Evolutionary conservation across 2,329 filamentous ascomycete genomes (phyloP).

Genomic region (Hortaea werneckii): DNA sequence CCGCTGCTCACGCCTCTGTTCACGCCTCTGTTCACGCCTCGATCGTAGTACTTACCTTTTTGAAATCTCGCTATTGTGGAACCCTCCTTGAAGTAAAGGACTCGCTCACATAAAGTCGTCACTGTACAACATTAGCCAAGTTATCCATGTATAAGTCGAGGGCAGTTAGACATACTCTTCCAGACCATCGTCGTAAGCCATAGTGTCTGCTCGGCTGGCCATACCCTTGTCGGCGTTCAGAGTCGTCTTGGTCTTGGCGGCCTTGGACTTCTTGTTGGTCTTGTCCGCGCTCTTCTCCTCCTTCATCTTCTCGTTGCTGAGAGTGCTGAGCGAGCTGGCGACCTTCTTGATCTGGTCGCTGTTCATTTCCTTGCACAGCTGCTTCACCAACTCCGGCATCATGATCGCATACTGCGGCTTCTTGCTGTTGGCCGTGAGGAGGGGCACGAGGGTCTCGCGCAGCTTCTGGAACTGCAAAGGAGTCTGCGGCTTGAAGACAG

Average conservation of each 20-base stretch:
- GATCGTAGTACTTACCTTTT: neutral
- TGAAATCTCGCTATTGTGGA: neutral
- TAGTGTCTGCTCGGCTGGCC: conserved; percentile 54
- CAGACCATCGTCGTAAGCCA: conserved; percentile 65
- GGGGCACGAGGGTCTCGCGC: conserved; percentile 66
- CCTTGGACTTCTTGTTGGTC: conserved; percentile 93
- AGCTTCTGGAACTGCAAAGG: conserved; percentile 78
- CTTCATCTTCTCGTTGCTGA: conserved; percentile 96
- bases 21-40: too few relatives aligned
- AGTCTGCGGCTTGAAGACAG: conserved; percentile 80
- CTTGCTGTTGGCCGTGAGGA: conserved; percentile 65
- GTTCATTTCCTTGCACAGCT: conserved; percentile 73
- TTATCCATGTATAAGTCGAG: neutral
- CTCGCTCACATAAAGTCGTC: conserved; percentile 61
- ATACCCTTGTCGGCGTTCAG: conserved; percentile 57
- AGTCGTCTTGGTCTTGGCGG: conserved; percentile 85
- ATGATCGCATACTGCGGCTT: conserved; percentile 87
- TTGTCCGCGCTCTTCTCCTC: conserved; percentile 94
- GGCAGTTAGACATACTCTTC: conserved; percentile 59
- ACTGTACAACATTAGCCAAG: conserved; percentile 29
- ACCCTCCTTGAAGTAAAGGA: neutral
- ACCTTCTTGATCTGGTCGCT: conserved; percentile 97
- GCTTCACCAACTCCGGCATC: conserved; percentile 82
- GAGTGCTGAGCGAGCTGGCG: conserved; percentile 72
- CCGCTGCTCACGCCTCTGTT: too few relatives aligned